Conservation (phyloP, 345 rosid species). For the Pugionium dolabratum region DNA sequence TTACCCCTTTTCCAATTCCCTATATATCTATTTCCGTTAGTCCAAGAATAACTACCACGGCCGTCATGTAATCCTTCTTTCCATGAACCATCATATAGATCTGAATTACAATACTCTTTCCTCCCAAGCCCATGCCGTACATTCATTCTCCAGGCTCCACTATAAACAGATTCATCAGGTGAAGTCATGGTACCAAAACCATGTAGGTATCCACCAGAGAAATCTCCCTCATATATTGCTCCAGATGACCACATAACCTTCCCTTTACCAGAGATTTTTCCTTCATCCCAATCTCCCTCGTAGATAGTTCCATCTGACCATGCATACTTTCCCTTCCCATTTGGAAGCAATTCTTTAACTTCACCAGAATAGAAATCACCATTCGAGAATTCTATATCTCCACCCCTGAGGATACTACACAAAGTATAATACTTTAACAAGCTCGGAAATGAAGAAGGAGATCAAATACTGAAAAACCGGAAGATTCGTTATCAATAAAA, state of each 20-base stretch:
- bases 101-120: constrained; percentile 68
- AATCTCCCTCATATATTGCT: constrained; percentile 76
- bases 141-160: constrained; percentile 88
- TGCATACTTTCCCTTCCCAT: constrained; percentile 72
- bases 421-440: constrained; percentile 1
- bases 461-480: background rate
- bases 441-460: background rate
- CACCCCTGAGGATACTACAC: constrained; percentile 46
- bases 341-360: constrained; percentile 61
- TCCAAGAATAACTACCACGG: constrained; percentile 78
- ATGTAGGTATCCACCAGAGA: constrained; percentile 86
- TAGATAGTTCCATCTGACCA: constrained; percentile 74
- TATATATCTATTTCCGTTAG: constrained; percentile 66
- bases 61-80: constrained; percentile 88
- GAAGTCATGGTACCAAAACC: constrained; percentile 69
- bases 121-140: constrained; percentile 81
- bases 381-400: constrained; percentile 50
- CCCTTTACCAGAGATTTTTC: constrained; percentile 85
- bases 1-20: constrained; percentile 84
- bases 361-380: constrained; percentile 73
- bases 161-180: constrained; percentile 59
- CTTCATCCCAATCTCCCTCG: constrained; percentile 86
- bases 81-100: constrained; percentile 83
- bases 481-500: constrained; percentile 1
- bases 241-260: constrained; percentile 68